Conservation (phyloP, 805 yeast species). For the Candida multigemmis region DNA sequence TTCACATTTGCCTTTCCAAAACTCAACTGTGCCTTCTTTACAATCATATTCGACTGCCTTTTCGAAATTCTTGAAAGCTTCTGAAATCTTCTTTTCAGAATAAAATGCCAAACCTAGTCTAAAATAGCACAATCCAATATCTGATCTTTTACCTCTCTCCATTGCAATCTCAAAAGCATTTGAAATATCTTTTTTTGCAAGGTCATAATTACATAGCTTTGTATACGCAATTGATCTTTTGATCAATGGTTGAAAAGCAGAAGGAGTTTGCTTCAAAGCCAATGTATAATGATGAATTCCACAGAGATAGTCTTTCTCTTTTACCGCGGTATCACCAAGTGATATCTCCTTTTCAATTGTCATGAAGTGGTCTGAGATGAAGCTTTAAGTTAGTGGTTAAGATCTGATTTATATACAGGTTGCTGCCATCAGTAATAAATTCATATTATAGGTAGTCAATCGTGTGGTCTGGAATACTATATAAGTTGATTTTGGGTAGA, state of each 20-base stretch:
- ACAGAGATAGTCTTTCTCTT: slow-evolving; percentile 25
- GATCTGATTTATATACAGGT: too few relatives aligned
- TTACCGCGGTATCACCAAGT: slow-evolving; percentile 22
- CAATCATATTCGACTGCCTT: slow-evolving; percentile 34
- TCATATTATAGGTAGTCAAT: too few relatives aligned
- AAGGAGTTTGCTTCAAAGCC: slow-evolving; percentile 34
- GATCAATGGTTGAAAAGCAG: slow-evolving; percentile 37
- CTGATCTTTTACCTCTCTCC: slow-evolving; percentile 34
- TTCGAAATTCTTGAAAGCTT: slow-evolving; percentile 33
- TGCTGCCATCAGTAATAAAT: too few relatives aligned
- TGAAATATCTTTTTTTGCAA: slow-evolving; percentile 37
- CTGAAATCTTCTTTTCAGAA: slow-evolving; percentile 29
- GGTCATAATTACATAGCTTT: slow-evolving; percentile 37
- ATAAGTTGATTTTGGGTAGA: too few relatives aligned
- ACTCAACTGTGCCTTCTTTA: slow-evolving; percentile 35
- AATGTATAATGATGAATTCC: slow-evolving; percentile 34
- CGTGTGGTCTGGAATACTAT: too few relatives aligned
- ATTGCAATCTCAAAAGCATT: slow-evolving; percentile 39
- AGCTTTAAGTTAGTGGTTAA: too few relatives aligned
- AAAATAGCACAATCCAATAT: slow-evolving; percentile 40
- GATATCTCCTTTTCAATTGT: slow-evolving; percentile 27
- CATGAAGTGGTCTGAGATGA: slow-evolving; percentile 10
- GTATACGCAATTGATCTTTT: slow-evolving; percentile 43
- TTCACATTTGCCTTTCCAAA: slow-evolving; percentile 37
- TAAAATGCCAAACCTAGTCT: slow-evolving; percentile 39